A percentile compares a stretch with the other conserved stretches of the same genome.
These are phyloP conservation scores for Benincasa hispida DNA, from an alignment of 306 rosid species.

Conservation along the genomic window DNA sequence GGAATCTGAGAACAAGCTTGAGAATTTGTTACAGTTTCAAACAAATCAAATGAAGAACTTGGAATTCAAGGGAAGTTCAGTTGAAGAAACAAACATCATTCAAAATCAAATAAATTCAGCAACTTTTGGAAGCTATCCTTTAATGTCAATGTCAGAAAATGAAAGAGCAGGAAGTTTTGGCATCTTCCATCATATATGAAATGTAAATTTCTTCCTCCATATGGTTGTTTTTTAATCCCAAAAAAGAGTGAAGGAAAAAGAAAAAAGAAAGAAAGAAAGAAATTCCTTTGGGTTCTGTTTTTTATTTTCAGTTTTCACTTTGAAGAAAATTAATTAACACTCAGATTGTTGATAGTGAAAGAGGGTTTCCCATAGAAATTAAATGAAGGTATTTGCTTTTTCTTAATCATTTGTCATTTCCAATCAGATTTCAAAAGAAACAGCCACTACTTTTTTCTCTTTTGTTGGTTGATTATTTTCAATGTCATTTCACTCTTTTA, in stretches of 20 bases:
- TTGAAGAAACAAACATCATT: constrained; percentile 21
- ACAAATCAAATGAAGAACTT: constrained; percentile 40
- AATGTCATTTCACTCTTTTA: neutral
- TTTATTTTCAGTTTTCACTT: neutral
- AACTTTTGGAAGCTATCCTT: constrained; percentile 1
- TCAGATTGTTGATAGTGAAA: constrained; percentile 2
- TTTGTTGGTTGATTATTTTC: neutral
- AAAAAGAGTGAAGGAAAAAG: neutral
- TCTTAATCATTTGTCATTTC: neutral
- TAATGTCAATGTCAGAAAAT: constrained; percentile 3
- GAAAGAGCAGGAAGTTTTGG: neutral
- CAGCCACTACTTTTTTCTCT: neutral
- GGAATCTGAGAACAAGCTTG: constrained; percentile 56
- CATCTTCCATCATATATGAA: neutral
- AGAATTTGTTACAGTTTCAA: constrained; percentile 51
- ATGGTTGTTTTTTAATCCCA: neutral
- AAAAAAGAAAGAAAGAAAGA: neutral
- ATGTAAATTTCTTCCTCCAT: neutral
- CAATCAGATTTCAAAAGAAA: neutral
- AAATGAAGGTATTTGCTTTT: neutral
- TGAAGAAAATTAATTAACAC: neutral
- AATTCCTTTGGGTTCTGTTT: neutral
- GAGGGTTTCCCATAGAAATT: neutral
- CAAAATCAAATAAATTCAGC: neutral
- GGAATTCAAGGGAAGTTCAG: constrained; percentile 41